Conservation (phyloP, 164 flowering plant genomes). For the Houttuynia cordata region DNA sequence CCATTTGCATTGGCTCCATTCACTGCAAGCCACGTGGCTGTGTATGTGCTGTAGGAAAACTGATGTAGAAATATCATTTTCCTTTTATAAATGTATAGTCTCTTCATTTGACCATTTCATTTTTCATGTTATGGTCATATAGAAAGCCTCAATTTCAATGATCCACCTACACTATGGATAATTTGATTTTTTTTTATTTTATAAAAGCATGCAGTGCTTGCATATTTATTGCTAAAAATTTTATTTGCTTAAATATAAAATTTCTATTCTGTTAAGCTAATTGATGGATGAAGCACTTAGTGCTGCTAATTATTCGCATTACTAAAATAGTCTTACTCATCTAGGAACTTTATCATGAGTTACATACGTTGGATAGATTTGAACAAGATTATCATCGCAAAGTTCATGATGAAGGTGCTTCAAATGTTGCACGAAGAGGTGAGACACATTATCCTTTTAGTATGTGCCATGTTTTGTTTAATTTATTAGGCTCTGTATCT, state of each 20-base stretch:
- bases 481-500: background rate
- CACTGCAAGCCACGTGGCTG: too few relatives aligned
- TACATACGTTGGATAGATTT: conserved; percentile 82
- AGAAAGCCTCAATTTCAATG: background rate
- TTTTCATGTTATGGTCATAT: background rate
- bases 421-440: conserved; percentile 54
- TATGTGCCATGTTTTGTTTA: background rate
- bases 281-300: background rate
- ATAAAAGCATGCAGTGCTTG: background rate
- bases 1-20: too few relatives aligned
- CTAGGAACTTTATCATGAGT: conserved; percentile 87
- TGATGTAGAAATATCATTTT: too few relatives aligned
- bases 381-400: conserved; percentile 79
- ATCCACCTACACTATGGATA: background rate
- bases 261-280: background rate
- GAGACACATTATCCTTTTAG: background rate
- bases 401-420: conserved; percentile 69
- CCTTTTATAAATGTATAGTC: too few relatives aligned
- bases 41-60: too few relatives aligned
- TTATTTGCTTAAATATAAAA: background rate
- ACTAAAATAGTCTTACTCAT: background rate
- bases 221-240: background rate
- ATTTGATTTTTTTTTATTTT: too few relatives aligned
- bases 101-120: too few relatives aligned
- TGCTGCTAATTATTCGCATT: background rate